phyloP scores from a whole-genome alignment of 2,329 filamentous ascomycete species.

The Calonectria honghensis region DNA sequence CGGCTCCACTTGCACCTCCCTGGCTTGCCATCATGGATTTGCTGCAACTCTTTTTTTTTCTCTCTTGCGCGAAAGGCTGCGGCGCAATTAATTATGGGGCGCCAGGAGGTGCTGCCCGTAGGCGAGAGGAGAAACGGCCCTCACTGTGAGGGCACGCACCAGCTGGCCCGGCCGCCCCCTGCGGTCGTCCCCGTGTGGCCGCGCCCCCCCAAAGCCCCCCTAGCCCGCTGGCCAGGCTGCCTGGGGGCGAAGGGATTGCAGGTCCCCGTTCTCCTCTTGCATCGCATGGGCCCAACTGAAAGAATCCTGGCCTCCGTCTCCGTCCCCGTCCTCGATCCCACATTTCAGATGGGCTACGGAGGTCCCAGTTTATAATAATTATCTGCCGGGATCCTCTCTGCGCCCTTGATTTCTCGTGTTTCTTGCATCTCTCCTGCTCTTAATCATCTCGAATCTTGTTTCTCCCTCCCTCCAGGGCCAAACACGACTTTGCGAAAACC shows the following conservation, averaged over 20 bases:
- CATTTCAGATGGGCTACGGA: constrained; percentile 23
- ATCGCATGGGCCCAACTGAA: constrained; percentile 17
- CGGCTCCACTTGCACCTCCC: constrained; percentile 20
- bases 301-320: constrained; percentile 7
- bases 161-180: constrained; percentile 12
- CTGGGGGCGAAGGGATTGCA: constrained; percentile 9
- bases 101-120: constrained; percentile 16
- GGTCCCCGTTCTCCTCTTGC: constrained; percentile 19
- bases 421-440: constrained; percentile 16
- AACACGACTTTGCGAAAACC: background rate
- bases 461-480: background rate
- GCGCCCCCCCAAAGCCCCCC: background rate
- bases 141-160: constrained; percentile 24
- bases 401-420: constrained; percentile 17
- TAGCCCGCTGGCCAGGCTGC: constrained; percentile 20
- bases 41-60: constrained; percentile 9
- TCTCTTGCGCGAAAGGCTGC: constrained; percentile 24
- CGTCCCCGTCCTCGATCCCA: constrained; percentile 15
- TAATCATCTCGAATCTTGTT: constrained; percentile 6
- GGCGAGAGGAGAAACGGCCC: constrained; percentile 18
- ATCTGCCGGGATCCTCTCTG: constrained; percentile 20
- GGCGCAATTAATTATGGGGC: constrained; percentile 28
- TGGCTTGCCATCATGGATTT: constrained; percentile 24
- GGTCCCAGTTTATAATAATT: constrained; percentile 24
- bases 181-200: constrained; percentile 16